Base-by-base conservation (phyloP, 305 asterid species). In the Coffea humblotiana region DNA sequence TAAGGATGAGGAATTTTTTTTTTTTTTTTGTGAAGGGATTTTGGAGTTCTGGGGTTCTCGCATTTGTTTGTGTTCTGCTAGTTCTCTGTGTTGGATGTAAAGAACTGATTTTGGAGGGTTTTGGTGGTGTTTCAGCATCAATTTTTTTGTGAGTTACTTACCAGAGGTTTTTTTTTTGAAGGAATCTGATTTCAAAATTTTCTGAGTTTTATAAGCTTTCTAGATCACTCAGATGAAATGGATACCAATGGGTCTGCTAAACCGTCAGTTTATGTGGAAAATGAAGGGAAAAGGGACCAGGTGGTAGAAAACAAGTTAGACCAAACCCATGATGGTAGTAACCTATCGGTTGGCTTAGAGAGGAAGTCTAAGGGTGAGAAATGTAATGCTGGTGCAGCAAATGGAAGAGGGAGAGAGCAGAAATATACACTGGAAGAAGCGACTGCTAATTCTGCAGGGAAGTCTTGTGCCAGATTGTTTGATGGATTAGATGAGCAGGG, bases 211-310 rank as follows among this genome's bases (percentile, higher is more conserved):
- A 64, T 78, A 56, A 84, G 72, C 77, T 83, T 65, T 79, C 84
- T 83, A 64, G 75, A 77, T 29, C 78, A 83, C 79, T 65, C 74
- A 72, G 86, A 84, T 83, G 87, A 82, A 72, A 95, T 92, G 99
- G 92, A 84, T 78, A 81, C 89, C 76, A 82, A 83, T 75, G 90
- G 86, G 81, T 80, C 54, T 84, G 87, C 78, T 60, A 82, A 81
- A 75, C 48, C 82, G 65, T 83, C 80, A 3, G n/a, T 68, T 64
- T 67, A 75, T 61, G 19, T 80, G 74, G 89, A 84, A 81, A 83
- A 71, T 76, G 82, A 71, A 70, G 85, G 75, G 16, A 87, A 76
- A 75, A 54, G 74, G 19, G 73, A 67, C 72, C 75, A 68, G 74
- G 84, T 78, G 70, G 80, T 25, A 69, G 78, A 82, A 56, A 81